Evolutionary conservation across 208 protist species (phyloP), one percentile per base, ranked within the genome.

Genomic region (Histomonas meleagridis): DNA sequence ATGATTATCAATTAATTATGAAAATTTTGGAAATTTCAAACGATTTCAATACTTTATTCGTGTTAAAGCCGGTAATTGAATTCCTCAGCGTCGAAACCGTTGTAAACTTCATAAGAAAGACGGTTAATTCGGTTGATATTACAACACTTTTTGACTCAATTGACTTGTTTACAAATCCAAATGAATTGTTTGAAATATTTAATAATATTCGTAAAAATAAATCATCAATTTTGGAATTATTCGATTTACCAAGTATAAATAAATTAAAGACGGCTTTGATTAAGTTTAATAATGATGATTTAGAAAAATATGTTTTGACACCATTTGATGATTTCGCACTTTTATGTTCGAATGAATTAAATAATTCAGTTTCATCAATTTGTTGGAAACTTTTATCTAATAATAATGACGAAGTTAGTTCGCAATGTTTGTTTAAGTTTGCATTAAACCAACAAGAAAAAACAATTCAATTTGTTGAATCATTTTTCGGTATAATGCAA

Each of bases 311-410:
- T 26, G 16, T 55, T 86, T 55, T 51, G 5, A 51, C 46, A 10
- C 40, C 43, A 3, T 86, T 86, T 35, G 76, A 86, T 55, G 76
- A 86, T 55, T 86, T 86, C 18, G 76, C 76, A 26, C 16, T 86
- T 1, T 4, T 86, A 38, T 51, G 7, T 38, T 38, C 26, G 18
- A 21, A 38, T 10, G 18, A 51, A 35, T 14, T 9, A 16, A 43
- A 55, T 55, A 21, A 38, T 1, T 40, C 76, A 32, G 28, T 55
- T 0, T 86, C 76, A 26, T 32, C 23, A 32, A 28, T 86, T 7
- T 86, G 76, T n/a, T 86, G 35, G 46, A 86, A 55, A n/a, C n/a
- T 86, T 38, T n/a, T n/a, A n/a, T 60, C 53, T 60, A 28, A 16
- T 55, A 16, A 51, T 0, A 48, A 86, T 38, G 38, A 16, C 0